Conservation (phyloP, 495 filamentous ascomycete species). For the Thozetella sp. region DNA sequence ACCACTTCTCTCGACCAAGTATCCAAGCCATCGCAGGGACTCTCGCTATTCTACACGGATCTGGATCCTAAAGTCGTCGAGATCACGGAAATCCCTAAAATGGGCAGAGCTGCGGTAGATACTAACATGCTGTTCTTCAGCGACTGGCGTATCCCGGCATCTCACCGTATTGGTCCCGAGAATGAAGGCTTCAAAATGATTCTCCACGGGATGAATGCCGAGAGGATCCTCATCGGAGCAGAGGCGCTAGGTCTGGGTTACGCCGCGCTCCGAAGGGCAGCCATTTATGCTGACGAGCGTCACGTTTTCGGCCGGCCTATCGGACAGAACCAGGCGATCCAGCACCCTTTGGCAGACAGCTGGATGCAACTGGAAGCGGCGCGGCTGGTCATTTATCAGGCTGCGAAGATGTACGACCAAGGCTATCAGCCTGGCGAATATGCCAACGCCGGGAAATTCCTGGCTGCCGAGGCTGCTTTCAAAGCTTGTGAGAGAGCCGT, state of each 20-base stretch:
- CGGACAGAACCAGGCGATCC: conserved; percentile 74
- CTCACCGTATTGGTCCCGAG: conserved; percentile 67
- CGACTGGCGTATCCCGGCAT: conserved; percentile 61
- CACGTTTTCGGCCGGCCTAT: conserved; percentile 72
- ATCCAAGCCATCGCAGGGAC: conserved; percentile 64
- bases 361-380: conserved; percentile 82
- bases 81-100: conserved; percentile 74
- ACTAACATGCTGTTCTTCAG: conserved; percentile 87
- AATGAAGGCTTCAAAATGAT: conserved; percentile 75
- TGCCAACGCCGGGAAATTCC: conserved; percentile 75
- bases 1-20: conserved; percentile 69
- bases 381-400: conserved; percentile 77
- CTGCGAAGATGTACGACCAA: conserved; percentile 70
- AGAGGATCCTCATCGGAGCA: conserved; percentile 74
- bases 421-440: conserved; percentile 66
- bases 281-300: conserved; percentile 67
- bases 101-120: conserved; percentile 76
- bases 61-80: conserved; percentile 63
- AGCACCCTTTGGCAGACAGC: conserved; percentile 71
- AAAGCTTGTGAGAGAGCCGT: conserved; percentile 72
- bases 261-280: conserved; percentile 64
- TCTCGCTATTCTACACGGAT: conserved; percentile 78
- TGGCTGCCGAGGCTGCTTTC: conserved; percentile 79
- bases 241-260: conserved; percentile 81
- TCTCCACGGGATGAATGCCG: conserved; percentile 83